Conservation (phyloP, 371 early-diverging fungal genomes). For the Lichtheimia corymbifera region DNA sequence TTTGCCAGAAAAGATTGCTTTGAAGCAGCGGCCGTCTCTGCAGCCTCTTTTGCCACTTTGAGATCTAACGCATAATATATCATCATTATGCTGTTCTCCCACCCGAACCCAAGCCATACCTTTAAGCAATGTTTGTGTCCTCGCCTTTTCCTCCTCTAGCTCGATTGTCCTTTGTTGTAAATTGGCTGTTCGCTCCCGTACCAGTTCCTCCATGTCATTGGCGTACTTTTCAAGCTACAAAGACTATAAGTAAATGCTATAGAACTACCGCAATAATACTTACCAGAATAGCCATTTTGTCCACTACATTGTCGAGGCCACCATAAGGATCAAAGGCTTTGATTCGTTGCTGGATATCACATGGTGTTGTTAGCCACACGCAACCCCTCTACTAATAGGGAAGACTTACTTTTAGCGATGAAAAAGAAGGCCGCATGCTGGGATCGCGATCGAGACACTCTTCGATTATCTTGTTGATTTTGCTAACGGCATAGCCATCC, state of each 20-base stretch:
- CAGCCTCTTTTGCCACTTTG: constrained; percentile 52
- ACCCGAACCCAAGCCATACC: constrained; percentile 11
- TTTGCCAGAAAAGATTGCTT: constrained; percentile 55
- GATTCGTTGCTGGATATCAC: constrained; percentile 17
- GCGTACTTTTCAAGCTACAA: constrained; percentile 49
- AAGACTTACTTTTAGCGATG: constrained; percentile 17
- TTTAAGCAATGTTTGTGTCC: constrained; percentile 35
- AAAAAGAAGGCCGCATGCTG: constrained; percentile 36
- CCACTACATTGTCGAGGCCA: constrained; percentile 45
- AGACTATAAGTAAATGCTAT: neutral
- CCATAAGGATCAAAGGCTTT: constrained; percentile 45
- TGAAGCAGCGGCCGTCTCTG: constrained; percentile 54
- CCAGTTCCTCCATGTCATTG: constrained; percentile 56
- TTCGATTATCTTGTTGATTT: constrained; percentile 39
- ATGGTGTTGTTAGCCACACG: no score
- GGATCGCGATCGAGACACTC: constrained; percentile 37
- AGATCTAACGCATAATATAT: constrained; percentile 26
- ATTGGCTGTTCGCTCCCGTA: constrained; percentile 46
- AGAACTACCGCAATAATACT: neutral
- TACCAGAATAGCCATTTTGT: constrained; percentile 53
- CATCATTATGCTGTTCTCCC: neutral
- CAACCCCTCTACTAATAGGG: no score
- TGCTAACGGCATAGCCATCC: constrained; percentile 34
- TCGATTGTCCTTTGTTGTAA: constrained; percentile 52
- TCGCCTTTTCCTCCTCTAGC: constrained; percentile 50